Conservation (phyloP, 1,284 basidiomycete species). For the Austroboletus novae-zelandiae region DNA sequence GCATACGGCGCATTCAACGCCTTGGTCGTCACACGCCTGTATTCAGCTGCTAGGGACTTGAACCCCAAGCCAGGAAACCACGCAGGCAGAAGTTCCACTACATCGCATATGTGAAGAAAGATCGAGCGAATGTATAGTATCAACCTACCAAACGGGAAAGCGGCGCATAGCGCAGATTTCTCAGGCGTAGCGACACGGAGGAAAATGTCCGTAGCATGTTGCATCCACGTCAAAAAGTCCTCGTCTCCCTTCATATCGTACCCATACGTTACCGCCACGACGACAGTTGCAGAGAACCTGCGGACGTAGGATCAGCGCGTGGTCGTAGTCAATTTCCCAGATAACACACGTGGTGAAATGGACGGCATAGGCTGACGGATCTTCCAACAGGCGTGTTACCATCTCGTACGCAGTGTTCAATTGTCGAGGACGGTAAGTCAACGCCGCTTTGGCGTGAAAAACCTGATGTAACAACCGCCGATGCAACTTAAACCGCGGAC, state of each 20-base stretch:
- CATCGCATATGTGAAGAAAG: not conserved
- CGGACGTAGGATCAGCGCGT: not conserved
- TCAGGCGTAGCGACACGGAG: not conserved
- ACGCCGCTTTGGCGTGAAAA: constrained; percentile 12
- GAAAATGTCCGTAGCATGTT: constrained; percentile 10
- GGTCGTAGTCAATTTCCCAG: no score
- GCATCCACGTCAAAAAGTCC: constrained; percentile 9
- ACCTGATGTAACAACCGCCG: constrained; percentile 15
- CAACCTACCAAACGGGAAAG: constrained; percentile 14
- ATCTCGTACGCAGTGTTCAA: constrained; percentile 12
- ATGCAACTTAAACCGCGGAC: constrained; percentile 13
- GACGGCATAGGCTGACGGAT: constrained; percentile 3
- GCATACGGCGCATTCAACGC: constrained; percentile 12
- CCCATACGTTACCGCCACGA: constrained; percentile 18
- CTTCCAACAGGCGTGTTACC: constrained; percentile 5
- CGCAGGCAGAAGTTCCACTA: constrained; percentile 8
- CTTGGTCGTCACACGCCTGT: constrained; percentile 5
- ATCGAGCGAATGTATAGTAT: not conserved
- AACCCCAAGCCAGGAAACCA: constrained; percentile 18
- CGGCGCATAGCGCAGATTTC: not conserved
- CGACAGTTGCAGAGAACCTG: constrained; percentile 18
- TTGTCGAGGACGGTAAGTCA: constrained; percentile 16
- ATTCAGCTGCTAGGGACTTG: constrained; percentile 13
- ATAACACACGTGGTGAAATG: constrained; percentile 12
- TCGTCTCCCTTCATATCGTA: constrained; percentile 10